Conservation (phyloP, 2,329 filamentous ascomycete species). For the Colletotrichum somersetense region DNA sequence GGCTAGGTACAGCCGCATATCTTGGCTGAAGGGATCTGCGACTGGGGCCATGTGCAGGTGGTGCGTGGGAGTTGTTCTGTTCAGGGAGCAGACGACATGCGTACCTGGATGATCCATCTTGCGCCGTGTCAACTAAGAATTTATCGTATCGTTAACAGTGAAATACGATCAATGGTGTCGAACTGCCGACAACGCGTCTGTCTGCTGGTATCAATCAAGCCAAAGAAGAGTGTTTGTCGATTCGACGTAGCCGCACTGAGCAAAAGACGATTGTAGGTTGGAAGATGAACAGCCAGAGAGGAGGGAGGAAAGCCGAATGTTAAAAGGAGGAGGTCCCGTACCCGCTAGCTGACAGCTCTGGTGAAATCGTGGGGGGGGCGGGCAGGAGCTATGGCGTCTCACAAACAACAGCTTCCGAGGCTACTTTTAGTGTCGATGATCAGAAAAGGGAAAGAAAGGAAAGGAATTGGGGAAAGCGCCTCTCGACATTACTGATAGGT, state of each 20-base stretch:
- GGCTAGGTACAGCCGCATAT: not conserved
- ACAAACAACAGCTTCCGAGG: conserved; percentile 2
- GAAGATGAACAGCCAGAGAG: not conserved
- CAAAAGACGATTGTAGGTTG: not conserved
- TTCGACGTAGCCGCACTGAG: not conserved
- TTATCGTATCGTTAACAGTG: not conserved
- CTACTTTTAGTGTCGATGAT: not conserved
- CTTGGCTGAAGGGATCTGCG: conserved; percentile 11
- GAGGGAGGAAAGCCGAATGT: conserved; percentile 29
- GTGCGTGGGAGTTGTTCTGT: not conserved
- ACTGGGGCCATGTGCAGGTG: not conserved
- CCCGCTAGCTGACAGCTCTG: conserved; percentile 7
- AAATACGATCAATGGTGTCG: not conserved
- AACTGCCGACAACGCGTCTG: not conserved
- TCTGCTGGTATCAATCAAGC: not conserved
- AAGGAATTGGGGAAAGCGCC: not conserved
- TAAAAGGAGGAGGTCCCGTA: conserved; percentile 16
- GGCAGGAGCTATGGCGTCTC: conserved; percentile 32
- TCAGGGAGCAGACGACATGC: not conserved
- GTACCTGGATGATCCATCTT: conserved; percentile 40
- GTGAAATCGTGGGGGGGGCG: conserved; percentile 10
- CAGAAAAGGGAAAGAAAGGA: conserved; percentile 1
- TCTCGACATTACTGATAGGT: not conserved
- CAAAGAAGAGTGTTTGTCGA: not conserved
- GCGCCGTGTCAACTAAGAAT: conserved; percentile 1